Percentiles rank a stretch among this genome's conserved stretches.
Evolutionary conservation across 805 yeast genomes (phyloP).

Genomic region (Starmerella potacharoeniae): DNA sequence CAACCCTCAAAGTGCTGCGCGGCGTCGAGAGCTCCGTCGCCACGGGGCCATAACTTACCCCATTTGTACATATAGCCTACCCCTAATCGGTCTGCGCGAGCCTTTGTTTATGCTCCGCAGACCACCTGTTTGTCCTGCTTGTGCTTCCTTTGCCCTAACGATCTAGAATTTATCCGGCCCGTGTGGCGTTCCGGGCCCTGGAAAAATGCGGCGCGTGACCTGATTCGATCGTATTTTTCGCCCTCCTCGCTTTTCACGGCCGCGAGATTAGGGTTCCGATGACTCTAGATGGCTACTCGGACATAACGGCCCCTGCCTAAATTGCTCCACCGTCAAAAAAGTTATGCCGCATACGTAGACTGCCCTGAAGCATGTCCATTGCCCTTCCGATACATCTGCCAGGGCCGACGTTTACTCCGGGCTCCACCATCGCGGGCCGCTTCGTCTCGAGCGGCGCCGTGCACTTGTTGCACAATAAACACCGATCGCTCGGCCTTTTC

Average conservation of each 20-base stretch:
- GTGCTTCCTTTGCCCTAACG: not conserved
- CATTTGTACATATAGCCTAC: not conserved
- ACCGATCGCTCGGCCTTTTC: not conserved
- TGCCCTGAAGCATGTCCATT: not conserved
- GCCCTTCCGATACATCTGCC: not conserved
- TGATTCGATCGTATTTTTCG: slow-evolving; percentile 1
- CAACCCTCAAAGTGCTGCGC: slow-evolving; percentile 22
- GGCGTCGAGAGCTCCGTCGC: not conserved
- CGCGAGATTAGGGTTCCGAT: not conserved
- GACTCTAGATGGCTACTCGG: not conserved
- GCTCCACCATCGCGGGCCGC: not conserved
- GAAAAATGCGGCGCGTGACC: slow-evolving; percentile 1
- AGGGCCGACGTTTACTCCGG: not conserved
- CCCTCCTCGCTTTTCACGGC: slow-evolving; percentile 1
- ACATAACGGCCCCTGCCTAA: not conserved
- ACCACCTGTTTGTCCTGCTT: not conserved
- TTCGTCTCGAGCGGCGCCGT: not conserved
- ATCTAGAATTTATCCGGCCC: not conserved
- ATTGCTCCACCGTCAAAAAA: not conserved
- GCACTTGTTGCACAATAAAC: not conserved
- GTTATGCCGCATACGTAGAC: not conserved
- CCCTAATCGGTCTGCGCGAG: too few relatives aligned
- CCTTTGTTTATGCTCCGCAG: too few relatives aligned
- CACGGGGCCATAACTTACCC: not conserved
- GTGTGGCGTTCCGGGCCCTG: not conserved